A percentile compares a stretch with the other conserved stretches of the same genome.
phyloP scores from a whole-genome alignment of 306 rosid species.

The Parietaria judaica region DNA sequence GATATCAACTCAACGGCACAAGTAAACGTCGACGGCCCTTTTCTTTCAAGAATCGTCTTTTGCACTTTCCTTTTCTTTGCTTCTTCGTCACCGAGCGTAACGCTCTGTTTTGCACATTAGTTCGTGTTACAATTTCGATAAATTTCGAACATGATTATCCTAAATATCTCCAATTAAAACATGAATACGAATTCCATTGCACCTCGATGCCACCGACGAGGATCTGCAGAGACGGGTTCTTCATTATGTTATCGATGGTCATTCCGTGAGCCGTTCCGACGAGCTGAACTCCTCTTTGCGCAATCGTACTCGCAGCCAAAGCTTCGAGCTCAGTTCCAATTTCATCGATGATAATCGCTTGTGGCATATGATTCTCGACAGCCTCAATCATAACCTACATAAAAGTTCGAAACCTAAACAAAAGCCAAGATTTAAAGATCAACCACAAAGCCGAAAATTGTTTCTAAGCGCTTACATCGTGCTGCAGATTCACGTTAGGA shows the following conservation, averaged over 20 bases:
- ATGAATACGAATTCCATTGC: conserved; percentile 17
- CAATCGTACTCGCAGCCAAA: conserved; percentile 97
- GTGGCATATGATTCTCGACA: conserved; percentile 96
- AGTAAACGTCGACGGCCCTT: conserved; percentile 91
- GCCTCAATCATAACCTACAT: conserved; percentile 96
- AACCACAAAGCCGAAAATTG: conserved; percentile 14
- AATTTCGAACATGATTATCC: too few relatives aligned
- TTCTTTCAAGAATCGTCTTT: conserved; percentile 98
- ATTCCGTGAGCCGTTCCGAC: conserved; percentile 98
- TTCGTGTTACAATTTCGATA: too few relatives aligned
- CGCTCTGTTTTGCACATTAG: conserved; percentile 52
- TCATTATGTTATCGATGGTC: conserved; percentile 75
- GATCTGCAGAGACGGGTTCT: conserved; percentile 84
- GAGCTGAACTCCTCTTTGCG: conserved; percentile 98
- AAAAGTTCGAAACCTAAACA: not conserved
- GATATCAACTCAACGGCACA: conserved; percentile 97
- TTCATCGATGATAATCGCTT: conserved; percentile 92
- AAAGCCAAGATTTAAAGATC: conserved; percentile 10
- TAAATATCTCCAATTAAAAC: not conserved
- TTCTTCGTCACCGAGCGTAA: conserved; percentile 98
- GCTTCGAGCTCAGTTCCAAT: conserved; percentile 99
- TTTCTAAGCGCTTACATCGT: conserved; percentile 45
- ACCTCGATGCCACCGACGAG: conserved; percentile 99
- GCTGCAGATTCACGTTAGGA: conserved; percentile 93
- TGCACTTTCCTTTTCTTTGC: conserved; percentile 93